These are phyloP conservation scores for Erysimum cheiri DNA, from an alignment of 441 rosid genomes.

Conservation along the genomic window DNA sequence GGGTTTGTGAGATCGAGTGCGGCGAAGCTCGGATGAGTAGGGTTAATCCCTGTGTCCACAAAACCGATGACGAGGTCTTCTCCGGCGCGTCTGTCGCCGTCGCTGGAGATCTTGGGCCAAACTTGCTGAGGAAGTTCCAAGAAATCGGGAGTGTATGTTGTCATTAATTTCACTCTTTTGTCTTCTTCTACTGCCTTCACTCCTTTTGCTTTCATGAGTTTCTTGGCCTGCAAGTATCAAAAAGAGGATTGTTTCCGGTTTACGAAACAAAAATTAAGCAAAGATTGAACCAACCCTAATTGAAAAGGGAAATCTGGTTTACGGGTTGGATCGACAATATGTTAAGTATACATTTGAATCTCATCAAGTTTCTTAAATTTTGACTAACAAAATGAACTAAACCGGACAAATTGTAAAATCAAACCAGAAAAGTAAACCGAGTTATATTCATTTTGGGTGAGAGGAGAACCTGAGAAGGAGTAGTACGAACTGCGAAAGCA, in stretches of 20 bases:
- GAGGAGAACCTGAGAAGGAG: conserved; percentile 63
- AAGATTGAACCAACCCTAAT: background rate
- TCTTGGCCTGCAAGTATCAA: conserved; percentile 60
- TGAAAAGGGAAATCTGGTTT: too few species aligned
- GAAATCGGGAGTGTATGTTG: conserved; percentile 83
- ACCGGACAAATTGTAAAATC: background rate
- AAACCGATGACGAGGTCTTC: conserved; percentile 82
- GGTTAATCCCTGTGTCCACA: conserved; percentile 85
- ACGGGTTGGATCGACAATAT: too few species aligned
- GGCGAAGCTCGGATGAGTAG: conserved; percentile 79
- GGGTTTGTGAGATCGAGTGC: conserved; percentile 48
- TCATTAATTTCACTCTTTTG: conserved; percentile 83
- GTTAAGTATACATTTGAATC: too few species aligned
- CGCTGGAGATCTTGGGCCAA: conserved; percentile 62
- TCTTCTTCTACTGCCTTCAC: conserved; percentile 83
- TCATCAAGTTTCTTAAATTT: too few species aligned
- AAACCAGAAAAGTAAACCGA: conserved; percentile 15
- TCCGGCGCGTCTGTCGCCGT: conserved; percentile 60
- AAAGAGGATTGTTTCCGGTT: conserved; percentile 18
- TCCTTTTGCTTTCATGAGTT: conserved; percentile 55
- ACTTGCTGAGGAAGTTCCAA: conserved; percentile 64
- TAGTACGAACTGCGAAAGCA: conserved; percentile 73
- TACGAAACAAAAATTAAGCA: background rate
- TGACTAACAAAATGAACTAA: background rate
- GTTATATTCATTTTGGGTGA: background rate